A percentile compares a stretch with the other conserved stretches of the same genome.
Conservation (phyloP, 305 asterid genomes). For the Salvia sclarea region DNA sequence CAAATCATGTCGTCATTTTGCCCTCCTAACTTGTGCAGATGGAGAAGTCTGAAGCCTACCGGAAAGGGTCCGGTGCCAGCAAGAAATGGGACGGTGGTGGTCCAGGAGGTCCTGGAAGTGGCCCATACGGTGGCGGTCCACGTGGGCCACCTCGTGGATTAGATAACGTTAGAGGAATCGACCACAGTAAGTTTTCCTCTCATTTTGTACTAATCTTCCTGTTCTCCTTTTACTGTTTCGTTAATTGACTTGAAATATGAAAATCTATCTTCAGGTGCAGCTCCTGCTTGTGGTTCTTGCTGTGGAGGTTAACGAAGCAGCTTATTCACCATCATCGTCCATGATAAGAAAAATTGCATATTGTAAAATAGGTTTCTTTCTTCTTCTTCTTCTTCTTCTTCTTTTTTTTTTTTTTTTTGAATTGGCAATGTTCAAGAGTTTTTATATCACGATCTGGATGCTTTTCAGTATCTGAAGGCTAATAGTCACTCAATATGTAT, state of each 20-base stretch:
- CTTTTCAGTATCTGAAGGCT: background rate
- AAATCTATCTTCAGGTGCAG: conserved; percentile 53
- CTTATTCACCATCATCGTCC: background rate
- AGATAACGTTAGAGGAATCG: conserved; percentile 80
- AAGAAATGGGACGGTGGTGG: conserved; percentile 99
- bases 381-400: too few species aligned
- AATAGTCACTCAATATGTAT: background rate
- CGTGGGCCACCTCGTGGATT: conserved; percentile 91
- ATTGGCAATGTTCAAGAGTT: background rate
- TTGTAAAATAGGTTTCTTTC: conserved; percentile 21
- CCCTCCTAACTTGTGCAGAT: conserved; percentile 45
- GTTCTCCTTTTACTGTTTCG: too few species aligned
- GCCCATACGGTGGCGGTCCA: conserved; percentile 94
- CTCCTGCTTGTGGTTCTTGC: conserved; percentile 99
- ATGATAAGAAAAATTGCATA: background rate
- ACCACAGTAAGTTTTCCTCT: conserved; percentile 68
- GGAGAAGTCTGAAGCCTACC: conserved; percentile 88
- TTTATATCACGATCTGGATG: background rate
- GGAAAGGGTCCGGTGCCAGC: conserved; percentile 75
- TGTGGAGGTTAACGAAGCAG: conserved; percentile 53
- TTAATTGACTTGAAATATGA: background rate
- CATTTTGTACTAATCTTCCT: background rate
- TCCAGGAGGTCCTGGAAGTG: conserved; percentile 91
- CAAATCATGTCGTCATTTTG: conserved; percentile 5
- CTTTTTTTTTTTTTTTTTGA: too few species aligned